A percentile compares a stretch with the other conserved stretches of the same genome.
Conservation (phyloP, 2,329 filamentous ascomycete genomes). For the Cordyceps sp. region DNA sequence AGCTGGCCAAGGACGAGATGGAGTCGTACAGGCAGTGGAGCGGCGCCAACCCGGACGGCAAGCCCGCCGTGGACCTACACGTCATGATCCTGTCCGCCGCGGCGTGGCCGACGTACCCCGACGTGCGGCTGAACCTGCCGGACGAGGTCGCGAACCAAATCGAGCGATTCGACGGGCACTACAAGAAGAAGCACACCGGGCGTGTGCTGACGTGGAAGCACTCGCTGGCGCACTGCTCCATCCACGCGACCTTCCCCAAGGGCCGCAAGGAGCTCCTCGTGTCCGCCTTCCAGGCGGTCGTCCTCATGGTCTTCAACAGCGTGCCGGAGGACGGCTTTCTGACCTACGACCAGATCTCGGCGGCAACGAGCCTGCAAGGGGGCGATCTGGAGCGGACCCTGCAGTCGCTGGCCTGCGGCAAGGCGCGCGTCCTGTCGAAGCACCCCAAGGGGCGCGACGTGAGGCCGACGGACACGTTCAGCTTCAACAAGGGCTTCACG, state of each 20-base stretch:
- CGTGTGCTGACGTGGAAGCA: conserved; percentile 85
- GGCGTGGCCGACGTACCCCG: conserved; percentile 85
- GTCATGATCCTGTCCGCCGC: conserved; percentile 85
- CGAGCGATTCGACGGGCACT: conserved; percentile 68
- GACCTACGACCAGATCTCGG: conserved; percentile 58
- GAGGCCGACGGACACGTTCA: conserved; percentile 62
- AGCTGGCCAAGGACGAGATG: conserved; percentile 87
- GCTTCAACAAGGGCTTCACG: conserved; percentile 59
- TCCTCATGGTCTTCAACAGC: conserved; percentile 80
- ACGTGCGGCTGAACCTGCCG: conserved; percentile 56
- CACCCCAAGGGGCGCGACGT: conserved; percentile 75
- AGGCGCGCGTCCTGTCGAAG: conserved; percentile 70
- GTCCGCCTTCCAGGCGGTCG: conserved; percentile 80
- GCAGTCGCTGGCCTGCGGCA: conserved; percentile 87
- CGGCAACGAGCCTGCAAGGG: conserved; percentile 58
- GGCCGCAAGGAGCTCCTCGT: conserved; percentile 79
- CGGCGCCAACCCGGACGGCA: conserved; percentile 30
- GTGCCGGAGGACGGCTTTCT: conserved; percentile 42
- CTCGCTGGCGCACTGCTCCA: conserved; percentile 73
- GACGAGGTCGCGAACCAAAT: conserved; percentile 59
- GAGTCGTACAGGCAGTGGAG: conserved; percentile 61
- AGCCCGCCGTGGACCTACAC: conserved; percentile 42
- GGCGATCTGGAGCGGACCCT: conserved; percentile 75
- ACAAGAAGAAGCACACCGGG: conserved; percentile 78
- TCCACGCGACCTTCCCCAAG: conserved; percentile 65